phyloP scores from a whole-genome alignment of 768 basidiomycete species.

The Strobilomyces dryophilus region DNA sequence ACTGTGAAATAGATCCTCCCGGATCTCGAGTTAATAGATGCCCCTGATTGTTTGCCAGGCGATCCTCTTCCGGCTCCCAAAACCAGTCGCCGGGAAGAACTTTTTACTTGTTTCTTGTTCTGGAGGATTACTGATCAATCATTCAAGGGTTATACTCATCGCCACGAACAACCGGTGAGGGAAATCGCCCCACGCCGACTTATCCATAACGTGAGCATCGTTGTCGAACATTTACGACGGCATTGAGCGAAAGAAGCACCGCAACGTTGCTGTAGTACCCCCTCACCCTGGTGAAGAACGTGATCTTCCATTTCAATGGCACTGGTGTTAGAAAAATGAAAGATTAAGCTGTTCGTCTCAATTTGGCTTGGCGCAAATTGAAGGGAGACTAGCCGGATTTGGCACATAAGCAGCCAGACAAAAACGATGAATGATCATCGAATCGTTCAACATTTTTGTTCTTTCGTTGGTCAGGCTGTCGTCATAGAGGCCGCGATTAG shows the following conservation, averaged over 20 bases:
- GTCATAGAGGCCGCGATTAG: conserved; percentile 1
- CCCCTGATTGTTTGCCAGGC: background rate
- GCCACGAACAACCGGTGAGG: conserved; percentile 9
- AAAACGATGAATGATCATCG: background rate
- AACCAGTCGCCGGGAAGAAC: background rate
- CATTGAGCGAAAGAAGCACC: conserved; percentile 2
- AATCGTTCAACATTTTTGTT: background rate
- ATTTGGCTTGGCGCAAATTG: conserved; percentile 2
- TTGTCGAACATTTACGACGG: background rate
- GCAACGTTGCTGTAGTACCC: conserved; percentile 9
- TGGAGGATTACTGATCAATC: background rate
- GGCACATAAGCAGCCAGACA: background rate
- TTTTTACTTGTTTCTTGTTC: background rate
- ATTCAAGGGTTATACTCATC: conserved; percentile 7
- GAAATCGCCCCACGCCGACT: conserved; percentile 19
- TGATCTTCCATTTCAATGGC: conserved; percentile 17
- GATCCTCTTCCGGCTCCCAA: conserved; percentile 1
- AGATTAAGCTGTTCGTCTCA: conserved; percentile 2
- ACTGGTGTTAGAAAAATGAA: conserved; percentile 1
- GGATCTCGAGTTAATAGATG: background rate
- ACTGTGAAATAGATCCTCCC: background rate
- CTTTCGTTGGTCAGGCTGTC: background rate
- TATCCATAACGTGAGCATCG: conserved; percentile 21
- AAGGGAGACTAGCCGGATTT: conserved; percentile 3
- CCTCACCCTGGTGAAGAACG: background rate